Evolutionary conservation across 2,329 filamentous ascomycete species (phyloP), one percentile per base, ranked within the genome.

Genomic region (Pseudogymnoascus sp.): DNA sequence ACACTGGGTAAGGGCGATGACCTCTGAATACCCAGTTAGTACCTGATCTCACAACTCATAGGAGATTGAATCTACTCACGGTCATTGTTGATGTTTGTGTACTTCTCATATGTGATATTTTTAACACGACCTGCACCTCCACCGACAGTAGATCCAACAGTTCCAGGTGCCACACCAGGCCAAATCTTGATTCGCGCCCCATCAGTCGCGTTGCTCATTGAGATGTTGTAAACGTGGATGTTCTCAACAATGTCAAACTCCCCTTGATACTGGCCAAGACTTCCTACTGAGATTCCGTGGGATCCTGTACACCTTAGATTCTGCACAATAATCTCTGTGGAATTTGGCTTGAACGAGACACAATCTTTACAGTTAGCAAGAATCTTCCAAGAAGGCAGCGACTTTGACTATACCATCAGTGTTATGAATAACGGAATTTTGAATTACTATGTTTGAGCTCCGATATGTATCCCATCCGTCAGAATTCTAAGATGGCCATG

Each of bases 171-270:
- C 3, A 58, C 60, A 6, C 66, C 66, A 4, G 63, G 82, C 83
- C 83, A 88, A 67, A 86, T 83, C 73, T 88, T 88, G 75, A 88
- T 87, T 62, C 85, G 82, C 0, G 84, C 85, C 49, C 82, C 83
- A 66, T 87, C 81, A 45, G 79, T 74, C n/a, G 77, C 77, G 64
- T 80, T 80, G 64, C 73, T 75, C 75, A 80, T 77, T 38, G 75
- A 76, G 35, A 77, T 73, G 66, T 81, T 81, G 70, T 74, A 76
- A 12, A 82, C 80, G 66, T 80, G 79, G 37, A 86, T 71, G 67
- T 86, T 81, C 72, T 85, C 77, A 16, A 87, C 83, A 62, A 85
- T 81, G 68, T 87, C 84, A 23, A 80, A 77, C 65, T 83, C 79
- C 11, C 76, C 65, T 2, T 74, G 68, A 69, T 87, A 86, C 69